These are phyloP conservation scores for Jaenimonas drosophilae DNA, from an alignment of 208 protist genomes.

Conservation along the genomic window DNA sequence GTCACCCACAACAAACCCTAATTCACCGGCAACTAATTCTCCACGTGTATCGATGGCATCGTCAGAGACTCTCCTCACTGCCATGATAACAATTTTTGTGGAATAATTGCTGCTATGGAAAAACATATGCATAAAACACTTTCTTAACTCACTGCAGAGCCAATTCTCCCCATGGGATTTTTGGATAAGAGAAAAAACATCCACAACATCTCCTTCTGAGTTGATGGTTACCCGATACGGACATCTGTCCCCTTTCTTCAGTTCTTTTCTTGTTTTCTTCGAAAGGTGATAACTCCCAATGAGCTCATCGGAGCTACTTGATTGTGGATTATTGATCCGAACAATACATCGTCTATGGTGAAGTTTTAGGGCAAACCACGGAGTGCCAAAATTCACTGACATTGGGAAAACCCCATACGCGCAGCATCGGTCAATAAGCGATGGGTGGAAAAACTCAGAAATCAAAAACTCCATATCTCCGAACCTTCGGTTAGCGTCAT, in stretches of 20 bases:
- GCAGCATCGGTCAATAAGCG: not conserved
- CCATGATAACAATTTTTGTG: slow-evolving; percentile 1
- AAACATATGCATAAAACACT: slow-evolving; percentile 1
- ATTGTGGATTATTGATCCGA: not conserved
- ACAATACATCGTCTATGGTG: not conserved
- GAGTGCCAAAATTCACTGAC: not conserved
- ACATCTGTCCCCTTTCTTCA: not conserved
- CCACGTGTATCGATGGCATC: slow-evolving; percentile 7
- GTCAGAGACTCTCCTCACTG: not conserved
- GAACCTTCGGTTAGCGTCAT: no score
- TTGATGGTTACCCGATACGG: not conserved
- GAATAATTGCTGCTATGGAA: not conserved
- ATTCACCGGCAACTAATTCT: slow-evolving; percentile 58
- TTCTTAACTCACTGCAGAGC: not conserved
- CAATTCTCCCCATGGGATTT: not conserved
- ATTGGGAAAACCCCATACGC: not conserved
- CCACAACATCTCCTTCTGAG: not conserved
- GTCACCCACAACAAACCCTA: slow-evolving; percentile 76
- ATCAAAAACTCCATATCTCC: not conserved
- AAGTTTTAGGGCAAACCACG: slow-evolving; percentile 1
- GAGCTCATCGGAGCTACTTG: not conserved
- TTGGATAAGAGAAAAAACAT: not conserved
- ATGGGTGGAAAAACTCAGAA: not conserved
- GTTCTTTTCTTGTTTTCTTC: not conserved
- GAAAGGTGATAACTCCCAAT: not conserved